Percentiles rank a stretch among this genome's conserved stretches.
phyloP scores from a whole-genome alignment of 78 protist genomes.

The Dictyostelium capitatum region DNA sequence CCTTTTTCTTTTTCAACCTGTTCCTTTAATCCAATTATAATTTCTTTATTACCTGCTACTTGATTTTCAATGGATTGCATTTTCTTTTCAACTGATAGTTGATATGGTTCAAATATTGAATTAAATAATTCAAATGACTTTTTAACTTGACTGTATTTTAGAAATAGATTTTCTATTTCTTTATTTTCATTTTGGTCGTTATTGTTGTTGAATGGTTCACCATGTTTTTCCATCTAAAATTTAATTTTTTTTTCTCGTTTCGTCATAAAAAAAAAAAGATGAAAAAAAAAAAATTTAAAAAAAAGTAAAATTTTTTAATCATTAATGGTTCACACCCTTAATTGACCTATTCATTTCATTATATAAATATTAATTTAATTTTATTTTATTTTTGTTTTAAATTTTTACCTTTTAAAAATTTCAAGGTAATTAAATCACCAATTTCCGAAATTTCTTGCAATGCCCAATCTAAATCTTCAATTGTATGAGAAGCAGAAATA shows the following conservation, averaged over 20 bases:
- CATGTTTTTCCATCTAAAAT: too few species aligned
- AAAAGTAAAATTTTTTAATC: too few species aligned
- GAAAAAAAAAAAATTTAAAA: too few species aligned
- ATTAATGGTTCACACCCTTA: too few species aligned
- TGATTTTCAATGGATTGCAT: background rate
- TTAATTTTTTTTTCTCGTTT: too few species aligned
- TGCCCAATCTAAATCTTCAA: constrained; percentile 91
- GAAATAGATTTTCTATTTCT: too few species aligned
- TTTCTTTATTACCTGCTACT: background rate
- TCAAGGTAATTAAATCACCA: constrained; percentile 59
- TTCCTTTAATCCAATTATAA: background rate
- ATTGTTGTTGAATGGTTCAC: too few species aligned
- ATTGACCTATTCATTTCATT: too few species aligned
- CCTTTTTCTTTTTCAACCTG: background rate
- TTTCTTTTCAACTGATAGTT: background rate
- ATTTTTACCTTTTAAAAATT: constrained; percentile 5
- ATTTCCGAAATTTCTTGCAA: constrained; percentile 73
- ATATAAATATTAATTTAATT: background rate
- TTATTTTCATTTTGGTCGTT: too few species aligned
- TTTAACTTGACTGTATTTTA: too few species aligned
- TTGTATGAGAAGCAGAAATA: constrained; percentile 95
- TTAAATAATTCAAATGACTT: too few species aligned
- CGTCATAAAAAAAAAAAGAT: too few species aligned
- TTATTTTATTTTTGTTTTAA: background rate
- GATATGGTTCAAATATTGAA: background rate